phyloP scores from a whole-genome alignment of 164 flowering plant genomes.

The Umbellularia californica region DNA sequence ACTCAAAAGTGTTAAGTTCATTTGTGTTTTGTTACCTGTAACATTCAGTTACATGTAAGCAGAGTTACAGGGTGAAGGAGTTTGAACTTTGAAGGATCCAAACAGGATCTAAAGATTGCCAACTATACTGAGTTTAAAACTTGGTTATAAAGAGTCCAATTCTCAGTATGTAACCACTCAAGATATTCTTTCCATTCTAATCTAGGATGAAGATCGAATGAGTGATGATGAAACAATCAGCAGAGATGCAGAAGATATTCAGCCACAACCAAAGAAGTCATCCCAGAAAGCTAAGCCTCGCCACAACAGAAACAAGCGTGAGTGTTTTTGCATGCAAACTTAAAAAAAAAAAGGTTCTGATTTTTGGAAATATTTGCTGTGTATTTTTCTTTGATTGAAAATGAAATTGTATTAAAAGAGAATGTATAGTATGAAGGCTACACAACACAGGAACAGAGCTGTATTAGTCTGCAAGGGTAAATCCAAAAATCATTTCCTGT shows the following conservation, averaged over 20 bases:
- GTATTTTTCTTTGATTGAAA: neutral
- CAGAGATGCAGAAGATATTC: constrained; percentile 14
- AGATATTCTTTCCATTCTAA: constrained; percentile 1
- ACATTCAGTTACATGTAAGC: too few relatives aligned
- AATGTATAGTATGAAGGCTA: neutral
- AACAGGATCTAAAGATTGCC: neutral
- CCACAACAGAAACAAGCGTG: constrained; percentile 39
- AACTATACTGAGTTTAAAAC: neutral
- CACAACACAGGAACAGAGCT: neutral
- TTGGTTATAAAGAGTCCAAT: neutral
- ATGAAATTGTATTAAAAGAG: neutral
- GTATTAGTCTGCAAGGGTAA: neutral
- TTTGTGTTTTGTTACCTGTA: too few relatives aligned
- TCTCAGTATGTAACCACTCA: neutral
- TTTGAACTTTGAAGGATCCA: too few relatives aligned
- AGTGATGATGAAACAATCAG: constrained; percentile 18
- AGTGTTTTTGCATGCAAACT: constrained; percentile 21
- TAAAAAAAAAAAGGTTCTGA: neutral
- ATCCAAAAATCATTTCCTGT: neutral
- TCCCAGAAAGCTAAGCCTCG: constrained; percentile 18
- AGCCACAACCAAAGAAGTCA: constrained; percentile 30
- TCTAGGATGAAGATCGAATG: constrained; percentile 26
- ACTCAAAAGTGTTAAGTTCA: too few relatives aligned
- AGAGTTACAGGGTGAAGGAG: too few relatives aligned
- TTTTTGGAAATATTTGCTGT: too few relatives aligned